Evolutionary conservation across 202 grass and related monocot genomes (phyloP).

Genomic region (Eragrostis tef): DNA sequence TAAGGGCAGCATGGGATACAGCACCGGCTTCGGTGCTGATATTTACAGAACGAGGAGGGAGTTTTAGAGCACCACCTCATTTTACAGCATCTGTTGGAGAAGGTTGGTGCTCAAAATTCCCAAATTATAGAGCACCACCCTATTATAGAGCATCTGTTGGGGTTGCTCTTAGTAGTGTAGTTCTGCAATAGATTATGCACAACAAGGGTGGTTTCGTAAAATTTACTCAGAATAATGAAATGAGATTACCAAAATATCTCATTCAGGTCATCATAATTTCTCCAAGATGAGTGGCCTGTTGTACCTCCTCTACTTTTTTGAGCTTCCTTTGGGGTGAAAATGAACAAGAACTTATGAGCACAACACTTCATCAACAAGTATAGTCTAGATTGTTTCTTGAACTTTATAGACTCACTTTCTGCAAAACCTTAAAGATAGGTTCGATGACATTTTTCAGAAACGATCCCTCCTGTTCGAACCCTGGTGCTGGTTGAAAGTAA

Average conservation of each 20-base stretch:
- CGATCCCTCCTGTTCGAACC: conserved; percentile 63
- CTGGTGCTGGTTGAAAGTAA: conserved; percentile 46
- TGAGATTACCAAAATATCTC: conserved; percentile 81
- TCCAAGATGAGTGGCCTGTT: conserved; percentile 87
- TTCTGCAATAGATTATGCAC: background rate
- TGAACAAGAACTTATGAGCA: conserved; percentile 43
- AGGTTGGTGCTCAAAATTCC: too few relatives aligned
- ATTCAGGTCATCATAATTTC: conserved; percentile 98
- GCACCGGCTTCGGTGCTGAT: too few relatives aligned
- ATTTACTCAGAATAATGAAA: conserved; percentile 38
- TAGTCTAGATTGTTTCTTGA: conserved; percentile 20
- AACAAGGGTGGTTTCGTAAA: background rate
- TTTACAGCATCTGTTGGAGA: too few relatives aligned
- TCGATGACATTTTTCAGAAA: conserved; percentile 69
- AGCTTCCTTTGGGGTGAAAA: conserved; percentile 69
- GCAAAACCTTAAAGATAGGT: conserved; percentile 81
- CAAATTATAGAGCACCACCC: too few relatives aligned
- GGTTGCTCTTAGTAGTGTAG: background rate
- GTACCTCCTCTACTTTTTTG: conserved; percentile 78
- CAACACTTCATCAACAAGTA: conserved; percentile 12
- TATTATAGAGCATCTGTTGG: too few relatives aligned
- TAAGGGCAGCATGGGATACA: too few relatives aligned
- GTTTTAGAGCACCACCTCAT: too few relatives aligned
- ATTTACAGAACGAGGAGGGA: too few relatives aligned
- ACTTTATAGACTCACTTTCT: conserved; percentile 60